phyloP scores from a whole-genome alignment of 2,329 filamentous ascomycete genomes.

The Colletotrichum brevisporum region DNA sequence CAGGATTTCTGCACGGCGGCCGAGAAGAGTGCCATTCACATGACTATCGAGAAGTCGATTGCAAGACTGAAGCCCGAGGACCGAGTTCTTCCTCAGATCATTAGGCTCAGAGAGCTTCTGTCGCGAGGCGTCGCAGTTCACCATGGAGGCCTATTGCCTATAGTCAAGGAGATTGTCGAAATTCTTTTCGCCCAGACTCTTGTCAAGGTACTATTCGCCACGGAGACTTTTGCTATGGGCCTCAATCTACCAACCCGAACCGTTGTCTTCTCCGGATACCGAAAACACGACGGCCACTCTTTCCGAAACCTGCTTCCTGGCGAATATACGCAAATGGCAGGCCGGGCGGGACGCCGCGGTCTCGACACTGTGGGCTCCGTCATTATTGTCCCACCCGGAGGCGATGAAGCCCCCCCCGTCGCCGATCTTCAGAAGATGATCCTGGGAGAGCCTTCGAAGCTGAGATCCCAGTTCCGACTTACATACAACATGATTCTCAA shows the following conservation, averaged over 20 bases:
- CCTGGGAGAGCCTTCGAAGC: slow-evolving; percentile 92
- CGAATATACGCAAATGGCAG: slow-evolving; percentile 99
- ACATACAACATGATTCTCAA: slow-evolving; percentile 99
- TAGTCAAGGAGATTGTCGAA: slow-evolving; percentile 98
- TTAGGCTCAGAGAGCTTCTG: slow-evolving; percentile 87
- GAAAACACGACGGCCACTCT: slow-evolving; percentile 93
- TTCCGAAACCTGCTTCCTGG: slow-evolving; percentile 94
- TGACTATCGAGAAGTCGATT: slow-evolving; percentile 96
- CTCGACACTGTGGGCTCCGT: slow-evolving; percentile 94
- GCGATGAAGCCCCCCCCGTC: slow-evolving; percentile 90
- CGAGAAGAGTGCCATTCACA: slow-evolving; percentile 97
- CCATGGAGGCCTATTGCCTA: slow-evolving; percentile 93
- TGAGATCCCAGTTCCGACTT: slow-evolving; percentile 94
- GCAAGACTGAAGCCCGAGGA: slow-evolving; percentile 93
- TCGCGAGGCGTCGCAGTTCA: slow-evolving; percentile 94
- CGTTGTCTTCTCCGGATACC: slow-evolving; percentile 96
- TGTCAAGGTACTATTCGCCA: slow-evolving; percentile 97
- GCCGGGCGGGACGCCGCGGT: slow-evolving; percentile 91
- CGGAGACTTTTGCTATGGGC: slow-evolving; percentile 99
- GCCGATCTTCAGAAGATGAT: slow-evolving; percentile 92
- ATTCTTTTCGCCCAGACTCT: slow-evolving; percentile 95
- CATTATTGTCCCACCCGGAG: slow-evolving; percentile 88
- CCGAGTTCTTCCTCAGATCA: slow-evolving; percentile 89
- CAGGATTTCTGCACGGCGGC: slow-evolving; percentile 93
- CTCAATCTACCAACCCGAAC: slow-evolving; percentile 95